Conservation (phyloP, 306 rosid genomes). For the Datisca glomerata region DNA sequence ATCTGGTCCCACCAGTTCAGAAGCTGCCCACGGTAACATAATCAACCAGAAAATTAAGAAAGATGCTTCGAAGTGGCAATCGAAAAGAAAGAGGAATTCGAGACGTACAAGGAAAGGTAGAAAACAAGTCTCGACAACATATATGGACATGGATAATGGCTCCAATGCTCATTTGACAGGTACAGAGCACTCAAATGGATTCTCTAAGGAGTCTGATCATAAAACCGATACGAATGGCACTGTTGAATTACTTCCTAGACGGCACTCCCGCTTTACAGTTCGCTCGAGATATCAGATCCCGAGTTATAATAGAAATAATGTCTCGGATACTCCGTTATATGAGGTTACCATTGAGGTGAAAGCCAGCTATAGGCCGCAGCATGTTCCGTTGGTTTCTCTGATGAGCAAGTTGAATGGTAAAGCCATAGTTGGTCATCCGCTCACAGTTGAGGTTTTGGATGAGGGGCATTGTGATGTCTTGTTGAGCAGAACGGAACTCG, state of each 20-base stretch:
- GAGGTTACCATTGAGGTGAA: constrained; percentile 75
- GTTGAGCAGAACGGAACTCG: constrained; percentile 22
- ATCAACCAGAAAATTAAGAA: constrained; percentile 39
- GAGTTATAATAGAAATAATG: constrained; percentile 38
- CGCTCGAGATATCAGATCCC: constrained; percentile 58
- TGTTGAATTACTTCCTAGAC: constrained; percentile 64
- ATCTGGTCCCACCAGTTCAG: constrained; percentile 37
- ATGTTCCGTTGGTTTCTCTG: constrained; percentile 90
- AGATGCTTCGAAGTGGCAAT: constrained; percentile 89
- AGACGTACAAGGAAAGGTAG: constrained; percentile 49
- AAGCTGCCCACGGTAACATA: constrained; percentile 18
- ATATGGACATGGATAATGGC: constrained; percentile 32
- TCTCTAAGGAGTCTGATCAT: no score
- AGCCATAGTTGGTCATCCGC: constrained; percentile 93
- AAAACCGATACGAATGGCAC: constrained; percentile 24
- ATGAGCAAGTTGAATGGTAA: constrained; percentile 85
- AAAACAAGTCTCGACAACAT: constrained; percentile 43
- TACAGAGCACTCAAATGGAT: no score
- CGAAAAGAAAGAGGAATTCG: constrained; percentile 85
- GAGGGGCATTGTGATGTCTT: constrained; percentile 42
- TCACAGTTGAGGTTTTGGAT: constrained; percentile 57
- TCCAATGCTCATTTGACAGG: constrained; percentile 39
- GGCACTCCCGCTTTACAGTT: constrained; percentile 55
- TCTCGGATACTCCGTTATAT: constrained; percentile 36
- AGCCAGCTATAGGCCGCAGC: constrained; percentile 78